Percentiles rank a stretch among this genome's conserved stretches.
phyloP scores from a whole-genome alignment of 176 grass and related monocot species.

The Melocanna baccifera region DNA sequence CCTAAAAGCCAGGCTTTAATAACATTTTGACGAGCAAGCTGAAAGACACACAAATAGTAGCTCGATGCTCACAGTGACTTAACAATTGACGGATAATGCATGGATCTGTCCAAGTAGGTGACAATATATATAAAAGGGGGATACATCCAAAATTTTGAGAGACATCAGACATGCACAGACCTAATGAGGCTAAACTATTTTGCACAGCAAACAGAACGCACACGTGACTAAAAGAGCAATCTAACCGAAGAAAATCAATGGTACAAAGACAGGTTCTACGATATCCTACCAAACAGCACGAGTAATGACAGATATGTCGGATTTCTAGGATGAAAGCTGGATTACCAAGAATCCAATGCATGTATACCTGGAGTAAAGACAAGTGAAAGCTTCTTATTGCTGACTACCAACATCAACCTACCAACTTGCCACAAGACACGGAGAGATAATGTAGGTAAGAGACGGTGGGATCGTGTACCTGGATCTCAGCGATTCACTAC shows the following conservation, averaged over 20 bases:
- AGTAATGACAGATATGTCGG: constrained; percentile 29
- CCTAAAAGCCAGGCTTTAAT: not conserved
- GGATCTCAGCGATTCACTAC: not conserved
- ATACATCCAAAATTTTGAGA: not conserved
- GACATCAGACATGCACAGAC: constrained; percentile 17
- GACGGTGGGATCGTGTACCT: constrained; percentile 7
- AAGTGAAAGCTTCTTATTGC: not conserved
- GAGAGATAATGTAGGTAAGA: not conserved
- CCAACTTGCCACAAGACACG: constrained; percentile 25
- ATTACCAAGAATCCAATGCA: constrained; percentile 47
- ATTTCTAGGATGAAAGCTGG: not conserved
- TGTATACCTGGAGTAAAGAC: constrained; percentile 22
- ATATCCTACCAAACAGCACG: constrained; percentile 36
- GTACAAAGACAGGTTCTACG: constrained; percentile 36
- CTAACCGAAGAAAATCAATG: constrained; percentile 24
- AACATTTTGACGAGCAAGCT: not conserved
- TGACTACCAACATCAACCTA: constrained; percentile 16
- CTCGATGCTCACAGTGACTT: not conserved
- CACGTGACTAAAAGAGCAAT: constrained; percentile 16
- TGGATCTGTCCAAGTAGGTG: constrained; percentile 6
- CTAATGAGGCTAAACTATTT: constrained; percentile 1
- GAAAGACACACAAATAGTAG: not conserved
- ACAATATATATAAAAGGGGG: not conserved
- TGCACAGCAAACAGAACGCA: not conserved
- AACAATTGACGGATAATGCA: not conserved